phyloP scores from a whole-genome alignment of 768 basidiomycete species.

The Russula vinacea region DNA sequence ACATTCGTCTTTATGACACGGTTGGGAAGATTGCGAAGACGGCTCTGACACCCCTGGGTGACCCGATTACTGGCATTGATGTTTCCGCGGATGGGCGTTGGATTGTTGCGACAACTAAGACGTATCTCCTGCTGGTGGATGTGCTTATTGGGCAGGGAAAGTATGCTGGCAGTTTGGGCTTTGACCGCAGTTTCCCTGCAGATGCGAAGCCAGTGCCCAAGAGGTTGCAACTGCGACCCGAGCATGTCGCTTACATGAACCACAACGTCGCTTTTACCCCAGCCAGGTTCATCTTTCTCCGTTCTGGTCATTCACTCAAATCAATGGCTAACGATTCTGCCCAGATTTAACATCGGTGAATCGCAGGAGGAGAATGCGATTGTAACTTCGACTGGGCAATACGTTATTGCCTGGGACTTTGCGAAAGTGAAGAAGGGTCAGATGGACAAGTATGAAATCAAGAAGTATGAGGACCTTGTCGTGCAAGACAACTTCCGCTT shows the following conservation, averaged over 20 bases:
- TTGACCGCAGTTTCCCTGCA: constrained; percentile 94
- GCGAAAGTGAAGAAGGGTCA: constrained; percentile 90
- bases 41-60: constrained; percentile 89
- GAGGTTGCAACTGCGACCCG: constrained; percentile 79
- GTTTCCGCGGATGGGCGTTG: constrained; percentile 91
- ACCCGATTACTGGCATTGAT: constrained; percentile 93
- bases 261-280: constrained; percentile 84
- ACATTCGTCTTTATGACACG: constrained; percentile 90
- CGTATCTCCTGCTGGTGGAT: constrained; percentile 90
- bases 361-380: constrained; percentile 91
- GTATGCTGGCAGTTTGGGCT: constrained; percentile 79
- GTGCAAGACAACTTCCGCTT: constrained; percentile 99
- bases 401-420: constrained; percentile 97
- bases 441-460: constrained; percentile 91
- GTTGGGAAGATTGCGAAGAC: constrained; percentile 99
- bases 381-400: constrained; percentile 89
- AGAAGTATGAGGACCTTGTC: constrained; percentile 90
- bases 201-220: constrained; percentile 88
- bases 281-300: constrained; percentile 60
- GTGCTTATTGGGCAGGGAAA: constrained; percentile 89
- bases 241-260: constrained; percentile 95
- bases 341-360: constrained; percentile 89
- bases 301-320: constrained; percentile 1
- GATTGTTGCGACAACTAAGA: constrained; percentile 94
- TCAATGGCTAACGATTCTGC: constrained; percentile 3